Evolutionary conservation across 352 stramenopile genomes (phyloP).

Genomic region (Phytophthora sp.): DNA sequence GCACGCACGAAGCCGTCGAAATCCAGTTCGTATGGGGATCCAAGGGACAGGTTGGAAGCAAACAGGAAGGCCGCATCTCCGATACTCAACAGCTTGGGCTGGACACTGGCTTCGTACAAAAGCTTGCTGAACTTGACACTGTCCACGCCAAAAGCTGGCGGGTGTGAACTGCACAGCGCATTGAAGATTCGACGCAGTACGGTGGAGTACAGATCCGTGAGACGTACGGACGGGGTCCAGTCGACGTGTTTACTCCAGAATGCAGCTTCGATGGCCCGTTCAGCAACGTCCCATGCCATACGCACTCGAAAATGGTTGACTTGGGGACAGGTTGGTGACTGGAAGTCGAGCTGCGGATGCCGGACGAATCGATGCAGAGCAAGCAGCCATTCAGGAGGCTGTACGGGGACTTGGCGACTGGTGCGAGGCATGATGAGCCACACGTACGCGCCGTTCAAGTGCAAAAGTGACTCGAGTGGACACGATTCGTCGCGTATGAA

Average conservation of each 20-base stretch:
- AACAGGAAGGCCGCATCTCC: conserved; percentile 75
- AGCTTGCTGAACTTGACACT: conserved; percentile 85
- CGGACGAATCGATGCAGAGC: conserved; percentile 56
- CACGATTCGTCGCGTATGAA: conserved; percentile 54
- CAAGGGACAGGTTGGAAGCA: conserved; percentile 40
- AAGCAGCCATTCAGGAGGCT: conserved; percentile 56
- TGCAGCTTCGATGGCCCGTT: conserved; percentile 45
- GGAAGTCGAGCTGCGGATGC: conserved; percentile 60
- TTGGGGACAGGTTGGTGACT: background rate
- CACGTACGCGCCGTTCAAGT: conserved; percentile 42
- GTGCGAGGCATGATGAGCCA: conserved; percentile 40
- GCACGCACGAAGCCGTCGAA: conserved; percentile 57
- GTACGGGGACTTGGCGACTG: background rate
- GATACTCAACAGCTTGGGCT: conserved; percentile 55
- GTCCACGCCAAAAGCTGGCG: conserved; percentile 53
- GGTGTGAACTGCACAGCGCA: conserved; percentile 56
- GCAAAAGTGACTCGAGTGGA: conserved; percentile 32
- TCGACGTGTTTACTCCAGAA: conserved; percentile 72
- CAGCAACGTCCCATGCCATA: conserved; percentile 34
- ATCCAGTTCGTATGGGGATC: conserved; percentile 65
- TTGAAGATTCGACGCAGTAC: conserved; percentile 56
- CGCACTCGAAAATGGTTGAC: conserved; percentile 51
- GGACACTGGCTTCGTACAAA: conserved; percentile 62
- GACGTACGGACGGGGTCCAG: conserved; percentile 42
- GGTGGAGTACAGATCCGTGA: conserved; percentile 38